A percentile compares a stretch with the other conserved stretches of the same genome.
Evolutionary conservation across 176 grass and related monocot genomes (phyloP).

Genomic region (Paspalum vaginatum): DNA sequence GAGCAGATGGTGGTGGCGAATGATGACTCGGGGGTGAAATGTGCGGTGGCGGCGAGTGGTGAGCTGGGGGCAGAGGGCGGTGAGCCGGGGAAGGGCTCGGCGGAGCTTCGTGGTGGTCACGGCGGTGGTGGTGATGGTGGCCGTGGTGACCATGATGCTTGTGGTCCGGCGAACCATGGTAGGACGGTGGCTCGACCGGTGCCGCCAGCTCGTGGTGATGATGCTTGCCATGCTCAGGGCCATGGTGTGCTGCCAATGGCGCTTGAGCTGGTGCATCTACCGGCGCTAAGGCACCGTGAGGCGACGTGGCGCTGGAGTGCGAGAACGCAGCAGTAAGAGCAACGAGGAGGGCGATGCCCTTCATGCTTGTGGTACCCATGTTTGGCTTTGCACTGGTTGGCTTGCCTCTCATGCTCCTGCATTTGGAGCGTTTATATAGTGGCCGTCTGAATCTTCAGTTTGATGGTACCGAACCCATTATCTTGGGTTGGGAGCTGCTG

Average conservation of each 20-base stretch:
- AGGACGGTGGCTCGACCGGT: conserved; percentile 28
- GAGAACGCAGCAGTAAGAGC: conserved; percentile 22
- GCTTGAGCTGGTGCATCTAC: conserved; percentile 23
- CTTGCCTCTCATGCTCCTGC: neutral
- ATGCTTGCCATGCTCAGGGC: neutral
- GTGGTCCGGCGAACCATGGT: conserved; percentile 9
- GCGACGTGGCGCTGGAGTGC: conserved; percentile 1
- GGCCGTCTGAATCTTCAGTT: neutral
- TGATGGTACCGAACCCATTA: conserved; percentile 47
- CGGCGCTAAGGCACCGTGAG: neutral
- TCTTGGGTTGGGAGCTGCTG: conserved; percentile 30
- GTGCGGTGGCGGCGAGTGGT: neutral
- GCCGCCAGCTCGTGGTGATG: neutral
- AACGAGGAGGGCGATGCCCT: conserved; percentile 29
- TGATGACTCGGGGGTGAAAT: neutral
- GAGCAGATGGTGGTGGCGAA: neutral
- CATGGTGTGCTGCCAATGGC: neutral
- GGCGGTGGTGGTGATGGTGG: conserved; percentile 26
- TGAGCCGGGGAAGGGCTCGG: neutral
- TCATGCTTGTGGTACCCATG: neutral
- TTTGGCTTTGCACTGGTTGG: neutral
- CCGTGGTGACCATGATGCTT: conserved; percentile 48
- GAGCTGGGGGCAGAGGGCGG: neutral
- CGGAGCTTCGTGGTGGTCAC: conserved; percentile 1
- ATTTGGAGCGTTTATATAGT: conserved; percentile 48